Evolutionary conservation across 129 eudicot species (phyloP).

Genomic region (carrot (Daucus carota)): DNA sequence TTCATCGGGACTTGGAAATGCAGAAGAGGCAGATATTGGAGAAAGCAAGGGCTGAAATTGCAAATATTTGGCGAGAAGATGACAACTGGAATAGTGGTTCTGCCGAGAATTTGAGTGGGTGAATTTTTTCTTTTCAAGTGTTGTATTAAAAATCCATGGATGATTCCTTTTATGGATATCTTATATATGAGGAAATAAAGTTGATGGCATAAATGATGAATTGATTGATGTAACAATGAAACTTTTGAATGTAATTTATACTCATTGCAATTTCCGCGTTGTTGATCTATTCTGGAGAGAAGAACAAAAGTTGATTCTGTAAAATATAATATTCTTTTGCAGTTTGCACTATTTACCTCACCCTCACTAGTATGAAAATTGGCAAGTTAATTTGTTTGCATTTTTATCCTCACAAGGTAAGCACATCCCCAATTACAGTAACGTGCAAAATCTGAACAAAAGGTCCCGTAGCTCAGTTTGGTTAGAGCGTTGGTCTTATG

Average conservation of each 20-base stretch:
- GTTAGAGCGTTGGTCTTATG: constrained; percentile 99
- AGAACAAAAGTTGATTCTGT: too few relatives aligned
- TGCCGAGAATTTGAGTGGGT: neutral
- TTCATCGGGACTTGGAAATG: neutral
- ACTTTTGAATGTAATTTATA: too few relatives aligned
- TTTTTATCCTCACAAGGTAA: too few relatives aligned
- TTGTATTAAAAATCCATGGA: constrained; percentile 31
- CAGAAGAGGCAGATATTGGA: constrained; percentile 17
- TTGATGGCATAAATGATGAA: constrained; percentile 5
- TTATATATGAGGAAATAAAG: constrained; percentile 19
- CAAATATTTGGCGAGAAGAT: neutral
- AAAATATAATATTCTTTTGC: neutral
- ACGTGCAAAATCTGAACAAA: neutral
- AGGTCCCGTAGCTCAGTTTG: constrained; percentile 72
- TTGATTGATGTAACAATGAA: constrained; percentile 1
- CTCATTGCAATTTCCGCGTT: too few relatives aligned
- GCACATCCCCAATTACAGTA: too few relatives aligned
- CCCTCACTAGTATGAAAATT: too few relatives aligned
- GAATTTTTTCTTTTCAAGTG: constrained; percentile 13
- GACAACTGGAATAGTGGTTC: neutral
- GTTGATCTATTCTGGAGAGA: neutral
- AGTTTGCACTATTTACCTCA: too few relatives aligned
- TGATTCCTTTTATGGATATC: neutral
- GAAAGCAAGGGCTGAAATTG: constrained; percentile 13
- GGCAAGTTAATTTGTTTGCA: too few relatives aligned